Base-by-base conservation (phyloP, 139 green algal species). In the Mesotaenium endlicherianum region DNA sequence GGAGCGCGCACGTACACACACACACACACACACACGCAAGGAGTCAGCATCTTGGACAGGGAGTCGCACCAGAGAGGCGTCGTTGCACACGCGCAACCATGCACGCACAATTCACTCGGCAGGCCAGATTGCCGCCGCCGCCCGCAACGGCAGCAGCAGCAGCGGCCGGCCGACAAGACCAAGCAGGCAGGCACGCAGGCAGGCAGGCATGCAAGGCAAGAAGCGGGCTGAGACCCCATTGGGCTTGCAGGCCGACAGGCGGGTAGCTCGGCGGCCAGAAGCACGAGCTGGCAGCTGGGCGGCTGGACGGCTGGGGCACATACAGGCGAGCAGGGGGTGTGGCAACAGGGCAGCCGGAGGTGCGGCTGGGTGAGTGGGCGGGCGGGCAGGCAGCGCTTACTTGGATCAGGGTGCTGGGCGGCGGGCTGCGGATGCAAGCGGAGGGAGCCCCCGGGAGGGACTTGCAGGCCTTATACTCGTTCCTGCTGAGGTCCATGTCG, bases 401-500 rank as follows among this genome's bases (percentile, higher is more conserved):
- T n/a, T n/a, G 60, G 60, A 11, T 47, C 5, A 72, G 11, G 6
- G 8, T 6, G 6, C 6, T 14, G 60, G 6, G 41, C 60, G 36
- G 43, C 60, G 41, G 41, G 60, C n/a, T n/a, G 6, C 60, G 60
- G 6, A 72, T 38, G 11, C 60, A 72, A 47, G 5, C 11, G 6
- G 6, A 47, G 6, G 60, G 60, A 6, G 5, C 20, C 43, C 60
- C 60, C 36, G 60, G 60, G 60, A 72, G 60, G 43, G 6, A 11
- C 8, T 36, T 40, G 11, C 60, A 72, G 20, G 60, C 36, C 60
- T 47, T 38, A 6, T 47, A 36, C 6, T 47, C 60, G 11, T 72
- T 72, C 5, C 11, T 6, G 6, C 6, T 47, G 60, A 72, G 60
- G 60, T 72, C 60, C 60, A 72, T 72, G 58, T 84, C 77, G 16